Conservation (phyloP, 1,139 yeast species). For the Kazachstania sp. region DNA sequence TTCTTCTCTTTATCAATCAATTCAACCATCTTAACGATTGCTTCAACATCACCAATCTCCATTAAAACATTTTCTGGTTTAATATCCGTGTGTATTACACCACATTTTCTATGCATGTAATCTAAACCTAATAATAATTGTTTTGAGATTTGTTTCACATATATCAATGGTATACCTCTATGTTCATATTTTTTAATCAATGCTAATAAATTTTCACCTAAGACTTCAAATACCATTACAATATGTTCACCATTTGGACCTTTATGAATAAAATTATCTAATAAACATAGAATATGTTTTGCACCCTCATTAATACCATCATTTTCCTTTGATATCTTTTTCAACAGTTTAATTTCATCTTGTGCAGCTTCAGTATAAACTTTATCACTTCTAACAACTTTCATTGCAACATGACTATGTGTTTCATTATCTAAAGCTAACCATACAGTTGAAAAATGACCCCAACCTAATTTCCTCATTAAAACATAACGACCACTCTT, state of each 20-base stretch:
- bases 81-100: slow-evolving; percentile 74
- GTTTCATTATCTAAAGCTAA: slow-evolving; percentile 46
- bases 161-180: slow-evolving; percentile 62
- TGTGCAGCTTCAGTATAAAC: slow-evolving; percentile 70
- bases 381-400: slow-evolving; percentile 64
- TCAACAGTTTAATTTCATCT: slow-evolving; percentile 56
- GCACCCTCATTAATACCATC: slow-evolving; percentile 45
- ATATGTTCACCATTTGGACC: slow-evolving; percentile 75
- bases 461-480: slow-evolving; percentile 72
- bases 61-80: slow-evolving; percentile 72
- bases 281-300: slow-evolving; percentile 51
- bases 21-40: slow-evolving; percentile 51
- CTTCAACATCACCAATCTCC: slow-evolving; percentile 66
- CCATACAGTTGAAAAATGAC: slow-evolving; percentile 78
- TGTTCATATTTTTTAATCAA: slow-evolving; percentile 54
- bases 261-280: slow-evolving; percentile 57
- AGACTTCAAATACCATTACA: slow-evolving; percentile 72
- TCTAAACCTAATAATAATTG: slow-evolving; percentile 62
- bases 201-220: slow-evolving; percentile 70
- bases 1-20: slow-evolving; percentile 44
- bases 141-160: slow-evolving; percentile 64
- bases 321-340: slow-evolving; percentile 19
- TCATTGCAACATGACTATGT: slow-evolving; percentile 61
- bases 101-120: slow-evolving; percentile 63
- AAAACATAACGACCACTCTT: slow-evolving; percentile 50